Base-by-base conservation (phyloP, 164 flowering plant genomes). In the Magnolia officinalis region DNA sequence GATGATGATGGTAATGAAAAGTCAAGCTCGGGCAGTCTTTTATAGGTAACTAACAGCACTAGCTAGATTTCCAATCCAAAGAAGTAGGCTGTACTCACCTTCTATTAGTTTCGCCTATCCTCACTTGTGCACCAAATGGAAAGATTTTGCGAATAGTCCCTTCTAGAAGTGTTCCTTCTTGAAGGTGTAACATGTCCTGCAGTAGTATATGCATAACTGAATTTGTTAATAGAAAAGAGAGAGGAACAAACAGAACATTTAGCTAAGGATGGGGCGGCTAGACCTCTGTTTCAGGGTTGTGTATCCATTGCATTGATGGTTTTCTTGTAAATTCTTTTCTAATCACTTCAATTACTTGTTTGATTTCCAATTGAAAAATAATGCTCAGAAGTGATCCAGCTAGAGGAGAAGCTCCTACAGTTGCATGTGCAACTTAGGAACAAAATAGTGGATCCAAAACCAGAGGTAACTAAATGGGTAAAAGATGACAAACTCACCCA, bases 111-210 rank as follows among this genome's bases (percentile, higher is more conserved):
- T 92, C 92, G 52, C 92, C 95, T 71, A 96, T 87, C 83, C 90
- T 87, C 75, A 95, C 85, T 87, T 96, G 97, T 8, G 97, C 98
- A 63, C 99, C 97, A 83, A 88, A 96, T n/a, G 97, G 91, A 69
- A 87, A 90, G 21, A 96, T 83, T 83, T 89, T 93, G 82, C 59
- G 84, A 4, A 93, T 90, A 13, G 95, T 91, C 72, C 99, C 99
- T 71, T 95, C 92, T n/a, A 95, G 76, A 77, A 95, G 93, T 29
- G 96, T 85, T 79, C 99, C 98, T 82, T 91, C 96, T 76, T 74
- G 85, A 77, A 93, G 97, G 79, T 92, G 77, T 67, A 84, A 20
- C 82, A 76, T 84, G 79, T 86, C 93, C 99, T 95, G 90, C 72
- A 79, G 82, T 2, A 76, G 73, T 70, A 64, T 14, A 77, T 0